These are phyloP conservation scores for Oehlia diaphana DNA, from an alignment of 192 early-diverging fungal species.

Conservation along the genomic window DNA sequence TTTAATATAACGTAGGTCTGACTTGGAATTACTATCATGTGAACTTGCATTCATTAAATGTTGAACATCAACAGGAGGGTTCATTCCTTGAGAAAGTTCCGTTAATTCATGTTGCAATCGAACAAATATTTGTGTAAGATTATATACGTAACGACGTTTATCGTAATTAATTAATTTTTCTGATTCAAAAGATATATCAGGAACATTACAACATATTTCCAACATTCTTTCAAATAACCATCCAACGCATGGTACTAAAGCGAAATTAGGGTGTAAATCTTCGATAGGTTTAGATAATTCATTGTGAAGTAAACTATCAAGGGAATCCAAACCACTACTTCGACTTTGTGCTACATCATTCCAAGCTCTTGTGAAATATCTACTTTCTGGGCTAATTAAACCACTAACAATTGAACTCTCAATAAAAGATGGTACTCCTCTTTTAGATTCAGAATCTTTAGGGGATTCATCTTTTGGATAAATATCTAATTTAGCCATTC, in stretches of 20 bases:
- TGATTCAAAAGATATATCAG: constrained; percentile 54
- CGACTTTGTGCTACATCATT: constrained; percentile 54
- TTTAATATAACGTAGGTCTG: constrained; percentile 26
- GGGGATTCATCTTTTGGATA: constrained; percentile 19
- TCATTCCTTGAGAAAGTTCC: constrained; percentile 6
- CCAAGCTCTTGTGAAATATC: constrained; percentile 67
- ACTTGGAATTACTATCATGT: neutral
- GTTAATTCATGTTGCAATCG: constrained; percentile 33
- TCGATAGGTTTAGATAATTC: neutral
- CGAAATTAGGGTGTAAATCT: neutral
- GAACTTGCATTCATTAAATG: neutral
- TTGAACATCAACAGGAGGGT: neutral
- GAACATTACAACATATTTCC: constrained; percentile 66
- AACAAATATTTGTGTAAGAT: constrained; percentile 47
- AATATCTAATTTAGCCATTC: constrained; percentile 33
- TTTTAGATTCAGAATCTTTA: constrained; percentile 2
- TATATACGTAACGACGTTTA: constrained; percentile 66
- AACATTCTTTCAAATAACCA: constrained; percentile 76
- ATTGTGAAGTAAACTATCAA: constrained; percentile 39
- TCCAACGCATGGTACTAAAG: constrained; percentile 65
- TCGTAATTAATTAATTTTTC: constrained; percentile 65
- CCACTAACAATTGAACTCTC: constrained; percentile 69
- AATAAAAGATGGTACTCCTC: constrained; percentile 65
- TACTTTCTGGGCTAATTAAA: constrained; percentile 69
- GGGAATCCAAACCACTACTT: constrained; percentile 56